Conservation (phyloP, 2,329 filamentous ascomycete species). For the Orbilia javanica region DNA sequence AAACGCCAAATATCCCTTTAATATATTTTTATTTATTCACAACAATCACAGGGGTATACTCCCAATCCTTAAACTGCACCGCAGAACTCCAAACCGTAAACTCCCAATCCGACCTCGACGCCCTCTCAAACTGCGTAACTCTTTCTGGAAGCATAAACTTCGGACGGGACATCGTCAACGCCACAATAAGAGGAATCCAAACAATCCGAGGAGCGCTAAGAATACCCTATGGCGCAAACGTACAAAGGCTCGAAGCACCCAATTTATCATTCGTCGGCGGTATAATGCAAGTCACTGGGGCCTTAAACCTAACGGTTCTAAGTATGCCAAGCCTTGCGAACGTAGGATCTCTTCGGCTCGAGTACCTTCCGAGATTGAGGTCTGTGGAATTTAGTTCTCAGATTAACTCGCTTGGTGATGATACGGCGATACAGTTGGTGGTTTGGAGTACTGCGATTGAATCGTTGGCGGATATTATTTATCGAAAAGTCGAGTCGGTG, state of each 20-base stretch:
- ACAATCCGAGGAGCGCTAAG: slow-evolving; percentile 18
- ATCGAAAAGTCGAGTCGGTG: background rate
- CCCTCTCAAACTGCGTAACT: background rate
- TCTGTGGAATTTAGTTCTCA: slow-evolving; percentile 2
- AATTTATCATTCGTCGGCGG: slow-evolving; percentile 29
- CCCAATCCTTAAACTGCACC: slow-evolving; percentile 12
- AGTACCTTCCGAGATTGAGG: slow-evolving; percentile 3
- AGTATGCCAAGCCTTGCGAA: slow-evolving; percentile 30
- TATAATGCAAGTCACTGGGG: background rate
- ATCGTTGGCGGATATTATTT: slow-evolving; percentile 1
- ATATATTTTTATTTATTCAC: background rate
- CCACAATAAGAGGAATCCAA: slow-evolving; percentile 17
- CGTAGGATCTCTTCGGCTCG: slow-evolving; percentile 13
- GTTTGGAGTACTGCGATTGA: slow-evolving; percentile 12
- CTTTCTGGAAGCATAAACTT: slow-evolving; percentile 14
- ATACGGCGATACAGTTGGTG: background rate
- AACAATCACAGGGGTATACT: background rate
- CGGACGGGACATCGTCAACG: slow-evolving; percentile 1
- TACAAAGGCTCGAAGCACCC: slow-evolving; percentile 15
- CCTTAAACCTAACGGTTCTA: background rate
- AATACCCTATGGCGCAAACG: background rate
- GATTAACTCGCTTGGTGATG: background rate
- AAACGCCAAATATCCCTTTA: background rate
- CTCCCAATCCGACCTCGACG: slow-evolving; percentile 36
- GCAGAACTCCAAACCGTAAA: background rate